Base-by-base conservation (phyloP, 2,329 filamentous ascomycete genomes). In the Penicillium sp. region DNA sequence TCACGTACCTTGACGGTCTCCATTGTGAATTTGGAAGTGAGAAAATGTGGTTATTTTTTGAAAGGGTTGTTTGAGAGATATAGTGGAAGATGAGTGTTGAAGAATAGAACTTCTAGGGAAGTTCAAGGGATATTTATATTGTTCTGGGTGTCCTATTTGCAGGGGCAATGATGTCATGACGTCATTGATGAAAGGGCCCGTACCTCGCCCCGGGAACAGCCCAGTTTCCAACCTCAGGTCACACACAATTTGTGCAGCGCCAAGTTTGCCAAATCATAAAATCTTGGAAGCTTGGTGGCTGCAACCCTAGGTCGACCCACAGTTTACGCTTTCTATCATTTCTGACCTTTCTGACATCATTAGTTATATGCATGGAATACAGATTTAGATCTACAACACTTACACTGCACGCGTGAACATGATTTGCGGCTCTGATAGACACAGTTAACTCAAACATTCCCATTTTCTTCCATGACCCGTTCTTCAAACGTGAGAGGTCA, bases 1-100 rank as follows among this genome's bases (percentile, higher is more conserved):
- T 23, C 4, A 51, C 62, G 27, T 31, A 66, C 64, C 62, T 66
- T 65, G 38, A 58, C 43, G 19, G 62, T 61, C 54, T 66, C 64
- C 64, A 66, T 66, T 58, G 33, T 54, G 59, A 50, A 56, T 4
- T 12, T 50, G 52, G 44, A 31, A 3, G 19, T 42, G 19, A n/a
- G 23, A 36, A 27, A 41, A n/a, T 12, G 23, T 45, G 35, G 12
- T 29, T 36, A 25, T 36, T 35, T 33, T 35, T 60, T 49, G 38
- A 35, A 19, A 33, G 5, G 13, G 5, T 35, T 53, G 9, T 13
- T 39, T 43, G 21, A 6, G 3, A n/a, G n/a, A n/a, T n/a, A n/a
- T 17, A 1, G 19, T 35, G 6, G 19, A 31, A 5, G 29, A 47
- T 45, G 48, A 38, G 3, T 54, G 36, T 12, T 25, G 44, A 49